These are phyloP conservation scores for Kwoniella botswanensis DNA, from an alignment of 768 basidiomycete species.

Conservation along the genomic window DNA sequence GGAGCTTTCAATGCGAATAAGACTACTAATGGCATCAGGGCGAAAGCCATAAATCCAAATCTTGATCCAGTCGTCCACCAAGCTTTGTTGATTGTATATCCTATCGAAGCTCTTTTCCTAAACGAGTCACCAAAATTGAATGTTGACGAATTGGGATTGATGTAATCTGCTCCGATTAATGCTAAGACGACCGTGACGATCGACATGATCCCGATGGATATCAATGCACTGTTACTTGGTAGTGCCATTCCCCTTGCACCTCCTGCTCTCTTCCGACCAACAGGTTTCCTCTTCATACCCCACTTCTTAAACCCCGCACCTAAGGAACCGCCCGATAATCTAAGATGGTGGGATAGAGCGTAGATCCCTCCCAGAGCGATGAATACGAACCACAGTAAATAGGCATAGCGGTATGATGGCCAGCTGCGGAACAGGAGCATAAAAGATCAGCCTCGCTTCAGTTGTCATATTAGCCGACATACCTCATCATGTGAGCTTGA, in stretches of 20 bases:
- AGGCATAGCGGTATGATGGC: slow-evolving; percentile 56
- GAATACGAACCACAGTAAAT: slow-evolving; percentile 56
- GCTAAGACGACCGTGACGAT: slow-evolving; percentile 62
- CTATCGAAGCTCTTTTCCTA: slow-evolving; percentile 56
- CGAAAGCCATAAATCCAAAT: slow-evolving; percentile 73
- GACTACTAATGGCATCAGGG: slow-evolving; percentile 72
- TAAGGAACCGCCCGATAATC: slow-evolving; percentile 53
- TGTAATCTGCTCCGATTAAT: slow-evolving; percentile 72
- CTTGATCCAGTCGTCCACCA: slow-evolving; percentile 75
- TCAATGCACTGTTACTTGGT: slow-evolving; percentile 70
- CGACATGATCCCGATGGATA: slow-evolving; percentile 63
- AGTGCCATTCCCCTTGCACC: slow-evolving; percentile 50
- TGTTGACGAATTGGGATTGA: slow-evolving; percentile 63
- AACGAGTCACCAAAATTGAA: slow-evolving; percentile 60
- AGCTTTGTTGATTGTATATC: slow-evolving; percentile 69
- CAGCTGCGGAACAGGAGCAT: slow-evolving; percentile 25
- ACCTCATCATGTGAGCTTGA: slow-evolving; percentile 57
- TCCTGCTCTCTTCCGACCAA: slow-evolving; percentile 31
- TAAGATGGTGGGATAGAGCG: slow-evolving; percentile 52
- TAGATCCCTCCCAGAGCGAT: slow-evolving; percentile 46
- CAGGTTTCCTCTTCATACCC: slow-evolving; percentile 57
- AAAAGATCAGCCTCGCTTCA: neutral
- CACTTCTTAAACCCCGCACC: slow-evolving; percentile 67
- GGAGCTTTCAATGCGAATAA: slow-evolving; percentile 71
- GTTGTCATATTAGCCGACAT: neutral